Percentiles rank a stretch among this genome's conserved stretches.
These are phyloP conservation scores for Globisporangium cylindrosporum DNA, from an alignment of 352 stramenopile genomes.

Conservation along the genomic window DNA sequence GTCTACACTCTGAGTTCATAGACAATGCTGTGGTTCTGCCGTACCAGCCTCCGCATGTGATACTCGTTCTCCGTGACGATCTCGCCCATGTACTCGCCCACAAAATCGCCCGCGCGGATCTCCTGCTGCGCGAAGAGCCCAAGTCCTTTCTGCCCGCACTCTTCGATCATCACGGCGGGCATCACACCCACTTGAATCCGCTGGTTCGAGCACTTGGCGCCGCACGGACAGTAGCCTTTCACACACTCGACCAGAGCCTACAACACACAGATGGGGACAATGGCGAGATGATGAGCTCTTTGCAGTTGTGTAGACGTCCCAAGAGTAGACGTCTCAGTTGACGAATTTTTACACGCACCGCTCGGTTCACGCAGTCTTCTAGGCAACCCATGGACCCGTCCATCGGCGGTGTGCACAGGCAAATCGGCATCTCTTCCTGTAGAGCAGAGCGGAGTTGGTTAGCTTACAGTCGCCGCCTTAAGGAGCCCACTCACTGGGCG, in stretches of 20 bases:
- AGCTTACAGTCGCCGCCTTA: background rate
- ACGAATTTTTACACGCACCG: constrained; percentile 24
- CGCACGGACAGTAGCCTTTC: constrained; percentile 53
- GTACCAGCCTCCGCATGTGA: constrained; percentile 66
- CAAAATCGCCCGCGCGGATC: constrained; percentile 58
- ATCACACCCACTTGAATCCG: constrained; percentile 66
- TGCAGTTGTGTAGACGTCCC: background rate
- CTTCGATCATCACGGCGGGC: constrained; percentile 44
- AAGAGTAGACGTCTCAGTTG: no score
- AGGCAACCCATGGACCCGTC: constrained; percentile 49
- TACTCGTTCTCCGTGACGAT: constrained; percentile 86
- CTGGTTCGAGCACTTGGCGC: constrained; percentile 69
- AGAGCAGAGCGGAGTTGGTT: background rate
- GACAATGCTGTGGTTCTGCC: constrained; percentile 5
- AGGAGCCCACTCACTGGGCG: background rate
- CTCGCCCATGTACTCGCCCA: constrained; percentile 83
- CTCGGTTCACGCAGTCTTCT: constrained; percentile 76
- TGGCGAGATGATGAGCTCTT: background rate
- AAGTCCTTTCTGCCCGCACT: constrained; percentile 64
- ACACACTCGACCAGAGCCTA: constrained; percentile 76
- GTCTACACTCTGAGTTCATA: background rate
- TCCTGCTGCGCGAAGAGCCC: constrained; percentile 47
- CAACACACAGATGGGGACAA: background rate
- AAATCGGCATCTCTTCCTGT: constrained; percentile 72
- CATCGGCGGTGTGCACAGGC: constrained; percentile 41